Evolutionary conservation across 2,329 filamentous ascomycete species (phyloP).

Genomic region (Chaetothyriales sp.): DNA sequence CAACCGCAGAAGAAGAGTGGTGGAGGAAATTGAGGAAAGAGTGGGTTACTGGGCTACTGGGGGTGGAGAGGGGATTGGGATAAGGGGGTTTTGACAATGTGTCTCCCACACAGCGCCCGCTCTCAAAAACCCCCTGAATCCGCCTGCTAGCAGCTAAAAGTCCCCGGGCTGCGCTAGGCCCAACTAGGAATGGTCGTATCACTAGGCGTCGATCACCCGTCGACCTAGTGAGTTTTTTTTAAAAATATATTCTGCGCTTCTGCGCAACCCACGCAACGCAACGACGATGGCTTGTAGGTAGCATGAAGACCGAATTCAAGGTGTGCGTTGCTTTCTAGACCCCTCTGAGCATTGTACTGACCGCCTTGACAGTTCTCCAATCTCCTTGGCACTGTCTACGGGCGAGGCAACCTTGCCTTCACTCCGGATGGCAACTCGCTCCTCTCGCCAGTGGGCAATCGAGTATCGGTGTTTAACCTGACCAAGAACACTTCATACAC

Average conservation of each 20-base stretch:
- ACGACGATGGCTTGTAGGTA: conserved; percentile 16
- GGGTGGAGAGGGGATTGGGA: too few species aligned
- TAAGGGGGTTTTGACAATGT: too few species aligned
- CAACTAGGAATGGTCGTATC: background rate
- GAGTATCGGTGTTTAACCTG: conserved; percentile 89
- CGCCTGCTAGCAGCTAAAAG: background rate
- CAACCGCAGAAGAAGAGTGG: conserved; percentile 5
- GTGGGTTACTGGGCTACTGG: background rate
- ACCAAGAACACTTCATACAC: conserved; percentile 51
- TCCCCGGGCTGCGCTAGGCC: background rate
- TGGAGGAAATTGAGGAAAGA: background rate
- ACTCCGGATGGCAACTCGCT: conserved; percentile 91
- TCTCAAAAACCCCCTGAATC: background rate
- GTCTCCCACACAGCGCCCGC: too few species aligned
- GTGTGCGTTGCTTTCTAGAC: conserved; percentile 35
- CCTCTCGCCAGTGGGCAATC: conserved; percentile 90
- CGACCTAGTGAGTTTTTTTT: background rate
- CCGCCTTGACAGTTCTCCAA: conserved; percentile 70
- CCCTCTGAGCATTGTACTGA: conserved; percentile 1
- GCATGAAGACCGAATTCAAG: conserved; percentile 99
- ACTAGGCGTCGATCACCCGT: background rate
- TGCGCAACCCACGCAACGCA: background rate
- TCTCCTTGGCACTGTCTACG: conserved; percentile 93
- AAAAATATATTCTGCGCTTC: background rate
- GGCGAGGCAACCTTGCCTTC: conserved; percentile 93